Evolutionary conservation across 2,329 filamentous ascomycete species (phyloP), one percentile per base, ranked within the genome.

Genomic region (Chrysoporthe austroafricana): DNA sequence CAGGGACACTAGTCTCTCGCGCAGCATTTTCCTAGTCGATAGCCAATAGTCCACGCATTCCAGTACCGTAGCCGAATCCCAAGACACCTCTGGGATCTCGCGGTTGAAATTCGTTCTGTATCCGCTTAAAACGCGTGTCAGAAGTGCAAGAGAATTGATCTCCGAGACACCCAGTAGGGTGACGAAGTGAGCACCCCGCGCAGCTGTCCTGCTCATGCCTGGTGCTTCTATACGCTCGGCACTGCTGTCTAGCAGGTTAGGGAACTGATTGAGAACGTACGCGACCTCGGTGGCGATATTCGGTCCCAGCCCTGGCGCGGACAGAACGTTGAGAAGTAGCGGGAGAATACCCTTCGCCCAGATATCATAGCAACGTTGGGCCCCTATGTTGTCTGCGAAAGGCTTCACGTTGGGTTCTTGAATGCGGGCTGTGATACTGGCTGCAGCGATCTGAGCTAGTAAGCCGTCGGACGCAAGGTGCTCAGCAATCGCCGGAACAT

Each of bases 261-360:
- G 90, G 77, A 97, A 99, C 76, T 94, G 91, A 75, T 96, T 97
- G 39, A 99, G 84, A 76, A 98, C 96, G 67, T 90, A 90, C 0
- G 91, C 88, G 6, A 98, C 88, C 77, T 99, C 96, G 0, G 90
- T 88, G 0, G 94, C 94, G 59, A 97, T 88, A 1, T 92, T 91
- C 1, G 89, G 86, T 13, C 94, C 93, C 21, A 99, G 88, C 7
- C 68, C 68, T 42, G 68, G 65, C 13, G 92, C 89, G 68, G 91
- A 88, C 26, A 99, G 86, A 39, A 99, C 84, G 77, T 98, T 98
- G 57, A 99, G 85, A 69, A 95, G 90, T 21, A 99, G 82, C 0
- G 96, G 96, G 3, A 99, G 83, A 67, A 98, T 86, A 1, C 93
- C 96, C 72, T 92, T 91, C 26, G 89, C 88, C 96, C 96, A 99